A percentile compares a stretch with the other conserved stretches of the same genome.
phyloP scores from a whole-genome alignment of 495 filamentous ascomycete genomes.

The Xylaria acuta region DNA sequence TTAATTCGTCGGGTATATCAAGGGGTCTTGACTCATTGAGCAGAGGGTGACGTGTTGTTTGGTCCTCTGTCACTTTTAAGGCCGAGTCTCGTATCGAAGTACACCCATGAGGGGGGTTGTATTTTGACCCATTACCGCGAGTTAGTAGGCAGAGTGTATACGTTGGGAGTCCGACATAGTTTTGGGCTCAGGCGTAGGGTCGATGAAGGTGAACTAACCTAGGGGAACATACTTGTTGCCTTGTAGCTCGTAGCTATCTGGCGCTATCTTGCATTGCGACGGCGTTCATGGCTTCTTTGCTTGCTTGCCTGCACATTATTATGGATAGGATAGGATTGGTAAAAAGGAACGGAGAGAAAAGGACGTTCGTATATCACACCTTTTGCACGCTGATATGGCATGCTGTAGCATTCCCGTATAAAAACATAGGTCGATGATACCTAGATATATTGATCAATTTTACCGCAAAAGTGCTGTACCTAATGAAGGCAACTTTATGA shows the following conservation, averaged over 20 bases:
- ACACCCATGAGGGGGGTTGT: background rate
- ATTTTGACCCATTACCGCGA: background rate
- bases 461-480: background rate
- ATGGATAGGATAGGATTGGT: slow-evolving; percentile 3
- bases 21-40: slow-evolving; percentile 32
- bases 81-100: background rate
- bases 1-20: background rate
- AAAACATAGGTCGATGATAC: slow-evolving; percentile 8
- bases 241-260: slow-evolving; percentile 13
- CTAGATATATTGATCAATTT: background rate
- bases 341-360: slow-evolving; percentile 15
- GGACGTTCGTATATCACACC: background rate
- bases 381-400: background rate
- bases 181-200: background rate
- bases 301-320: slow-evolving; percentile 22
- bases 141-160: background rate
- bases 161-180: background rate
- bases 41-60: background rate
- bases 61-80: background rate
- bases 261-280: slow-evolving; percentile 50
- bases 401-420: background rate
- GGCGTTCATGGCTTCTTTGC: slow-evolving; percentile 41
- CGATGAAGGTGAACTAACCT: background rate
- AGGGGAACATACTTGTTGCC: background rate
- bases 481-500: background rate